Conservation (phyloP, 257 asterid species). For the Cruciata laevipes region DNA sequence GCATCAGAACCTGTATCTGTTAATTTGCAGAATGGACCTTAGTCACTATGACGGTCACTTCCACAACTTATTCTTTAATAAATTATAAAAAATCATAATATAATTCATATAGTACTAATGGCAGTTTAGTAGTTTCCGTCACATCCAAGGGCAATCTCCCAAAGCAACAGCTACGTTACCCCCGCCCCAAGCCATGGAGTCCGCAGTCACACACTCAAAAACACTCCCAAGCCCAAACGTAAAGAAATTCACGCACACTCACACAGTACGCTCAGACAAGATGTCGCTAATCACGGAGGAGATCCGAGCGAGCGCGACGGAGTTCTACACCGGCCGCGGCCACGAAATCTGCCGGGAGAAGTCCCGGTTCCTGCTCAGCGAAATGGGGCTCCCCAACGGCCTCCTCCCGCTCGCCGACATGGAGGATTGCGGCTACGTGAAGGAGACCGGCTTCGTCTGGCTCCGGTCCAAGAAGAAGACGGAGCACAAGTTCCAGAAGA, state of each 20-base stretch:
- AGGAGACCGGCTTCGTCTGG: constrained; percentile 44
- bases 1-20: too few relatives aligned
- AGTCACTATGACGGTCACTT: too few relatives aligned
- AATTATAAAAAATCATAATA: too few relatives aligned
- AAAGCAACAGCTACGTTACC: constrained; percentile 24
- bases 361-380: constrained; percentile 26
- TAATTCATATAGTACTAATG: too few relatives aligned
- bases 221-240: not conserved
- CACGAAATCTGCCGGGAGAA: constrained; percentile 28
- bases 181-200: not conserved
- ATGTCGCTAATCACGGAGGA: constrained; percentile 37
- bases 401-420: constrained; percentile 34
- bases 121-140: constrained; percentile 17
- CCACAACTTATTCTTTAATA: too few relatives aligned
- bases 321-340: constrained; percentile 28
- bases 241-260: not conserved
- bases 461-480: constrained; percentile 31
- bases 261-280: not conserved
- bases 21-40: too few relatives aligned
- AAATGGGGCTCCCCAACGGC: constrained; percentile 35
- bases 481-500: constrained; percentile 29
- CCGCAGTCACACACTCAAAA: not conserved
- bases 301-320: constrained; percentile 32
- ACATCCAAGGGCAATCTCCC: constrained; percentile 15
- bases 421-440: constrained; percentile 30